Evolutionary conservation across 2,329 filamentous ascomycete species (phyloP), one percentile per base, ranked within the genome.

Genomic region (Colletotrichum paranaense): DNA sequence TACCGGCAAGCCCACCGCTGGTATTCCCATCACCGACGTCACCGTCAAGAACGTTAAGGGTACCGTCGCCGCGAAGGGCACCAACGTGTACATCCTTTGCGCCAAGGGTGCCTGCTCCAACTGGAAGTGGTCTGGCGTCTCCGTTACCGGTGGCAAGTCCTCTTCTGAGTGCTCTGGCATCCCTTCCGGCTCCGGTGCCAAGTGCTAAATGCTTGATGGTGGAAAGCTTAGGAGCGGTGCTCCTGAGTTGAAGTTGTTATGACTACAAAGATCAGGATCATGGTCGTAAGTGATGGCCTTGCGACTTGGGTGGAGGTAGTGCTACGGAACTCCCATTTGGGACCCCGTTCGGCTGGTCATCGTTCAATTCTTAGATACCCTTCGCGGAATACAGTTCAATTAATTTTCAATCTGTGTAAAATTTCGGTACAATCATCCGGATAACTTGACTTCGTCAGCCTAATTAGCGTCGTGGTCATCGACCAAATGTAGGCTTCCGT

Each of bases 61-160:
- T 26, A 81, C 81, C 4, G 86, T 89, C 57, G 74, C 79, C 26
- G 78, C 78, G 1, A 76, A 76, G 22, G 85, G 79, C 22, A 83
- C 80, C 30, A 80, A 87, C 67, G 79, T 89, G 72, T 87, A 88
- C 76, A 87, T 91, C 68, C 84, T 90, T 7, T 91, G 89, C 76
- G 89, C 85, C 22, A 81, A 79, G 53, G 87, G 86, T 38, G 82
- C 83, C 65, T 89, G 88, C 80, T 84, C 82, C 9, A 82, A 85
- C 80, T 91, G 88, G 87, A 87, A 84, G 16, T 90, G 88, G 87
- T 82, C 79, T 9, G 83, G 81, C 55, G 85, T 88, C 74, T 79
- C 75, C 62, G 82, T 90, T 49, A 87, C 86, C 28, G 89, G 89
- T 56, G 89, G 89, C 58, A 84, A 86, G 77, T 84, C 72, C 30